phyloP scores from a whole-genome alignment of 345 rosid species.

The Microcos paniculata region DNA sequence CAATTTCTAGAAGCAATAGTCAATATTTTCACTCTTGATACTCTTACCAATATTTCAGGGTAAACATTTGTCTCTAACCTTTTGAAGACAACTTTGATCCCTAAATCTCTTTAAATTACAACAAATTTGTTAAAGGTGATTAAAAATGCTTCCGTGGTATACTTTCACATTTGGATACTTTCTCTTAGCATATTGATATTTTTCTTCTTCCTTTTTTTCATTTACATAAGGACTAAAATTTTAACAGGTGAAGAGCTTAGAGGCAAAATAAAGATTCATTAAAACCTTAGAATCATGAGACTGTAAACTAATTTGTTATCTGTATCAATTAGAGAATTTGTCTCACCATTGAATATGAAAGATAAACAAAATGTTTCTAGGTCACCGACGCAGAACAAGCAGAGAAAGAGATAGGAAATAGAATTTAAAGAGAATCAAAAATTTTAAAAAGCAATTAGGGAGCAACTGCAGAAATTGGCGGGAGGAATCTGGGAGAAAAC shows the following conservation, averaged over 20 bases:
- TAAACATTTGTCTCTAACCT: background rate
- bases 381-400: too few species aligned
- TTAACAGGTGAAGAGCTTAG: background rate
- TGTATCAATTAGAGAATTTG: background rate
- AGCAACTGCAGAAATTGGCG: too few species aligned
- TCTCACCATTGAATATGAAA: background rate
- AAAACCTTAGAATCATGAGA: background rate
- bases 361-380: too few species aligned
- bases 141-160: background rate
- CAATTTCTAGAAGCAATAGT: background rate
- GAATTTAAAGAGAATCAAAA: too few species aligned
- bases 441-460: too few species aligned
- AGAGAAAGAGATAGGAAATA: too few species aligned
- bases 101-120: background rate
- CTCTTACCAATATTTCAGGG: background rate
- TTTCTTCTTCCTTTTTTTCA: background rate
- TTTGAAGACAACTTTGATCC: background rate
- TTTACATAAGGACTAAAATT: background rate
- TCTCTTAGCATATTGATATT: background rate
- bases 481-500: too few species aligned
- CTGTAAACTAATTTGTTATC: background rate
- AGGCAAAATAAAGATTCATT: background rate
- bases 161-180: background rate
- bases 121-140: background rate
- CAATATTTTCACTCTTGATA: background rate